Evolutionary conservation across 441 rosid genomes (phyloP).

Genomic region (Corymbia citriodora): DNA sequence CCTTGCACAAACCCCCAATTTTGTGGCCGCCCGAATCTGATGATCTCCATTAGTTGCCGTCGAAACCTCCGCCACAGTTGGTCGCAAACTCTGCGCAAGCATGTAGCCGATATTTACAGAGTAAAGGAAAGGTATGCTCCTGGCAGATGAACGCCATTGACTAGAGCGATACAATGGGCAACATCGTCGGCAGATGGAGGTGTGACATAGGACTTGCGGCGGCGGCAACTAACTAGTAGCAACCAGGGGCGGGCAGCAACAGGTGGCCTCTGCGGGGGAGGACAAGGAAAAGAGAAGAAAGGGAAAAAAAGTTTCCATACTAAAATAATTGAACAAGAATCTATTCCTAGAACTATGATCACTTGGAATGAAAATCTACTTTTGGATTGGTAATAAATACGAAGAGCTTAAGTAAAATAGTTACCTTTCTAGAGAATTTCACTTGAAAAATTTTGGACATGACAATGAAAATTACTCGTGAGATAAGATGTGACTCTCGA

Average conservation of each 20-base stretch:
- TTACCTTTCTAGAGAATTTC: no score
- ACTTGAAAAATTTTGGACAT: no score
- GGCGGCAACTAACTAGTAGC: not conserved
- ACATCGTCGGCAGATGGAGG: not conserved
- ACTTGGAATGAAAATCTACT: not conserved
- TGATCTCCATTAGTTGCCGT: no score
- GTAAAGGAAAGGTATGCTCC: not conserved
- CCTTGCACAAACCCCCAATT: no score
- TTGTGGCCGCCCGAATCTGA: no score
- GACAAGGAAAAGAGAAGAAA: not conserved
- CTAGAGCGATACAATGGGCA: not conserved
- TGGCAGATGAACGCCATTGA: not conserved
- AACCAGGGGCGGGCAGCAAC: not conserved
- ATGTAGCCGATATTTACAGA: no score
- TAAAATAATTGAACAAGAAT: not conserved
- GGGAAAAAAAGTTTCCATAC: not conserved
- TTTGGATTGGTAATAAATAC: not conserved
- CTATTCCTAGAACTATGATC: not conserved
- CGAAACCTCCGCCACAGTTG: no score
- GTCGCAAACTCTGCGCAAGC: no score
- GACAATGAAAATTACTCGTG: no score
- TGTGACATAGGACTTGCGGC: not conserved
- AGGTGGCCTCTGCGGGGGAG: not conserved
- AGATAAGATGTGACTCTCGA: no score
- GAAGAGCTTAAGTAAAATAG: not conserved